phyloP scores from a whole-genome alignment of 176 grass and related monocot genomes.

The Aegilops umbellulata region DNA sequence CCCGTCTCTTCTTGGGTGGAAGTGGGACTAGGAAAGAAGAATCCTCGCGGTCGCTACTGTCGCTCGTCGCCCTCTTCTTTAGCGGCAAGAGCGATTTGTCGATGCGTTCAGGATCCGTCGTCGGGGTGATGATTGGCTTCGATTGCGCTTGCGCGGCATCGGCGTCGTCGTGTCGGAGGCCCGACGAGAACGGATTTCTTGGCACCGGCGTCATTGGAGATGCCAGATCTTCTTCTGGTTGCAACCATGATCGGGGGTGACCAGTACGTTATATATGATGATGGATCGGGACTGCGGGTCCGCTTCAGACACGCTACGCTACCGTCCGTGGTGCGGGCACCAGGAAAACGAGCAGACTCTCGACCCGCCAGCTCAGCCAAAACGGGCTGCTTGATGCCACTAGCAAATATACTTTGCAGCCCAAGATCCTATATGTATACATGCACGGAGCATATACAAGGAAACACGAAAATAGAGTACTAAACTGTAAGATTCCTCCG shows the following conservation, averaged over 20 bases:
- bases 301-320: neutral
- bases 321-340: neutral
- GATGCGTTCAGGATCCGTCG: neutral
- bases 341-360: no score
- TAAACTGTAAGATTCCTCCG: no score
- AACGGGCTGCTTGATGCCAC: no score
- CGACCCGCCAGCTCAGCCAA: no score
- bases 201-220: neutral
- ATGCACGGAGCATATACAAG: no score
- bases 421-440: no score
- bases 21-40: neutral
- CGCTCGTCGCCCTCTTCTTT: slow-evolving; percentile 24
- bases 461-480: no score
- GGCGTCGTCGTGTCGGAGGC: neutral
- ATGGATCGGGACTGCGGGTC: neutral
- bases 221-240: neutral
- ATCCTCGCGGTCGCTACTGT: neutral
- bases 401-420: no score
- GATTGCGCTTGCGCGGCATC: neutral
- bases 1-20: neutral
- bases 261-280: no score
- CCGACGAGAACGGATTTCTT: neutral
- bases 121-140: neutral
- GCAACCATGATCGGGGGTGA: neutral
- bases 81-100: neutral